Percentiles rank a stretch among this genome's conserved stretches.
These are phyloP conservation scores for Jatropha podagrica DNA, from an alignment of 441 rosid species.

Conservation along the genomic window DNA sequence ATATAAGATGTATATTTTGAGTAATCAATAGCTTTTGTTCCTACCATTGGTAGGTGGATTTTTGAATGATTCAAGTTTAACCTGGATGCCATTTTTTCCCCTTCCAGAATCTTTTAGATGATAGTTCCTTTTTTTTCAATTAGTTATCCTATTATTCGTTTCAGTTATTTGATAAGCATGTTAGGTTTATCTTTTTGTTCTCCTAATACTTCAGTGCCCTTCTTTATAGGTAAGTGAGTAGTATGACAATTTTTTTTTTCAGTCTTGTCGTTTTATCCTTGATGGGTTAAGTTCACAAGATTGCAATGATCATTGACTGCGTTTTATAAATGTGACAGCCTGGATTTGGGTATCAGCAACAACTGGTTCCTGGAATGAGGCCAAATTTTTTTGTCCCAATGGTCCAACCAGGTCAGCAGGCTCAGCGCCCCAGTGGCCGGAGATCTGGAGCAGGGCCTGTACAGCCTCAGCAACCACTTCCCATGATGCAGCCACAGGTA, in stretches of 20 bases:
- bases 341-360: constrained; percentile 78
- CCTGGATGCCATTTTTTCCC: neutral
- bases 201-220: neutral
- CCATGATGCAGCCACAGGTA: constrained; percentile 74
- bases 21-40: neutral
- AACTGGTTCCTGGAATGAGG: constrained; percentile 80
- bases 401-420: constrained; percentile 73
- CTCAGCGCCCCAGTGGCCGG: constrained; percentile 68
- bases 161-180: neutral
- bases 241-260: neutral
- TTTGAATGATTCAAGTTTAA: neutral
- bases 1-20: neutral
- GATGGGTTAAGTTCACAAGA: neutral
- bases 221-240: neutral
- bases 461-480: constrained; percentile 65
- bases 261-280: neutral
- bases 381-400: constrained; percentile 70
- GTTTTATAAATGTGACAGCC: constrained; percentile 31
- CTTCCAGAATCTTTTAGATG: neutral
- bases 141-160: neutral
- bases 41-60: neutral
- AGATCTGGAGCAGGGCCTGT: constrained; percentile 50
- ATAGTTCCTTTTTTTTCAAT: neutral
- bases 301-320: neutral
- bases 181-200: neutral